Percentiles rank a stretch among this genome's conserved stretches.
Evolutionary conservation across 2,329 filamentous ascomycete genomes (phyloP).

Genomic region (Colletotrichum noveboracense): DNA sequence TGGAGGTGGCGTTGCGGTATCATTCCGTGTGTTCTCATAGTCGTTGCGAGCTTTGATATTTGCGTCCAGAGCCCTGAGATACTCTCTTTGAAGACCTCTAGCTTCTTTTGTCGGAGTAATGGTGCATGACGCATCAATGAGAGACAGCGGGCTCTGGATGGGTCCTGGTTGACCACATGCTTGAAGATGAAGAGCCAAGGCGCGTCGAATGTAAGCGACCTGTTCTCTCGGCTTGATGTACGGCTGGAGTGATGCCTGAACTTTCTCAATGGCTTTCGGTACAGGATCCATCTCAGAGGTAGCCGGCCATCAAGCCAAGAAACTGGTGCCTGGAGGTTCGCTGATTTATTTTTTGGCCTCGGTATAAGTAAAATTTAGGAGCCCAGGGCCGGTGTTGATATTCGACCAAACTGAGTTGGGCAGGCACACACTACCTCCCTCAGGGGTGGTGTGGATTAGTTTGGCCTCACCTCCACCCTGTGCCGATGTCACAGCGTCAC

Average conservation of each 20-base stretch:
- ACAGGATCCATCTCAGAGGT: conserved; percentile 28
- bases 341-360: background rate
- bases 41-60: conserved; percentile 57
- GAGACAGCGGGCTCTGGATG: conserved; percentile 50
- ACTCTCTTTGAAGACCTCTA: conserved; percentile 57
- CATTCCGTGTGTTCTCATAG: conserved; percentile 40
- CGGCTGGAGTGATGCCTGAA: conserved; percentile 52
- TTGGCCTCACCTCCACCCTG: background rate
- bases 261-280: conserved; percentile 38
- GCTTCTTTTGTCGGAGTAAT: conserved; percentile 41
- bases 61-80: conserved; percentile 57
- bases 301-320: background rate
- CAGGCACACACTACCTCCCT: background rate
- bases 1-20: conserved; percentile 22
- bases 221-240: conserved; percentile 65
- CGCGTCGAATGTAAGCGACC: conserved; percentile 58
- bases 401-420: background rate
- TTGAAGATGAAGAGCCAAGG: conserved; percentile 59
- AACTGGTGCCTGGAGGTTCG: background rate
- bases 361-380: background rate
- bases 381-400: background rate
- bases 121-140: conserved; percentile 45
- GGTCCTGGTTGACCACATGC: conserved; percentile 49
- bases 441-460: conserved; percentile 9
- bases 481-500: background rate